A percentile compares a stretch with the other conserved stretches of the same genome.
These are phyloP conservation scores for Esteya vermicola DNA, from an alignment of 2,329 filamentous ascomycete species.

Conservation along the genomic window DNA sequence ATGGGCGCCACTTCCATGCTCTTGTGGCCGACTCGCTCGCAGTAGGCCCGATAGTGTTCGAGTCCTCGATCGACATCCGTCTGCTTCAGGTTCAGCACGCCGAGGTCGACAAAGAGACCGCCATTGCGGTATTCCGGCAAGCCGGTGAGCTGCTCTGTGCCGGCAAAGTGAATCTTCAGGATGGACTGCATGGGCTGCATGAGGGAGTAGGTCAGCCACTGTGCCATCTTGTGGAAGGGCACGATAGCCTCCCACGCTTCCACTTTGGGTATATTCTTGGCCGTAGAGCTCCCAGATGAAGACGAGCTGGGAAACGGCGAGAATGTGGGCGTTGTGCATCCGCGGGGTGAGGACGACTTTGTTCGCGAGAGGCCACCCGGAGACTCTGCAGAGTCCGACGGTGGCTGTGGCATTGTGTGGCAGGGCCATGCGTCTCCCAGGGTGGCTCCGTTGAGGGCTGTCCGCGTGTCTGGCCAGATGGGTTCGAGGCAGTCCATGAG, in stretches of 20 bases:
- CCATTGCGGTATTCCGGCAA: constrained; percentile 89
- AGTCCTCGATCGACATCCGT: constrained; percentile 27
- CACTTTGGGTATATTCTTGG: constrained; percentile 15
- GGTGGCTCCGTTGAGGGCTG: constrained; percentile 70
- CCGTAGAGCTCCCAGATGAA: constrained; percentile 17
- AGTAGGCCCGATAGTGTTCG: constrained; percentile 45
- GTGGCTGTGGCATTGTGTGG: constrained; percentile 54
- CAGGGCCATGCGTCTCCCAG: constrained; percentile 94
- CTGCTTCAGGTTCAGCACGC: constrained; percentile 48
- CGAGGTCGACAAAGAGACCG: constrained; percentile 73
- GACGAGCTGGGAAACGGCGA: constrained; percentile 33
- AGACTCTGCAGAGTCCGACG: background rate
- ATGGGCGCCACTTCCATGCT: constrained; percentile 39
- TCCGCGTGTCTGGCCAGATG: constrained; percentile 83
- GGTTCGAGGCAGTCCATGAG: constrained; percentile 75
- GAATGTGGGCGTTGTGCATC: constrained; percentile 30
- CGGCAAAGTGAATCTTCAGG: constrained; percentile 35
- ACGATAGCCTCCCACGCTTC: constrained; percentile 67
- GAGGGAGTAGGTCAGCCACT: constrained; percentile 88
- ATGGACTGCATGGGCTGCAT: constrained; percentile 48
- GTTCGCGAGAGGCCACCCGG: background rate
- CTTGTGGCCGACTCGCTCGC: constrained; percentile 54
- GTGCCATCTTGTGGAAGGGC: constrained; percentile 57
- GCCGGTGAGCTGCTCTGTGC: constrained; percentile 67
- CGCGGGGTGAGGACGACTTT: constrained; percentile 13